Evolutionary conservation across 768 basidiomycete species (phyloP).

Genomic region (Leccinum olivaceopallidum): DNA sequence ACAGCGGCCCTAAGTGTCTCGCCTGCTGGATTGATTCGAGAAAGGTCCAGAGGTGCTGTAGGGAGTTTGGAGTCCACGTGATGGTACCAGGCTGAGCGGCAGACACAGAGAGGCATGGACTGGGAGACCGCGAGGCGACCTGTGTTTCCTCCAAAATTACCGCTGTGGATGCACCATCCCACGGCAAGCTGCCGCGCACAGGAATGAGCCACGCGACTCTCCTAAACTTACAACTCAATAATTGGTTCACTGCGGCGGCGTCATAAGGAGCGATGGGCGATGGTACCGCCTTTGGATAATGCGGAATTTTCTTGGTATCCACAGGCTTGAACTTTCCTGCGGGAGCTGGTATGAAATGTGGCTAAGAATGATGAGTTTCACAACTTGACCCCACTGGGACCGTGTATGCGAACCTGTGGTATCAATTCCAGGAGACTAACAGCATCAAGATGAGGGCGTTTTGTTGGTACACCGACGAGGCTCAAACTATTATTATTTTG

Average conservation of each 20-base stretch:
- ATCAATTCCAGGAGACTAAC: constrained; percentile 40
- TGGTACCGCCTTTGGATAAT: constrained; percentile 38
- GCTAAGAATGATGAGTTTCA: constrained; percentile 23
- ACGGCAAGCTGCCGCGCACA: constrained; percentile 52
- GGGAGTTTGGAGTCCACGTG: constrained; percentile 46
- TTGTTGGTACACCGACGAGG: constrained; percentile 20
- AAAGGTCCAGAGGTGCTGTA: constrained; percentile 52
- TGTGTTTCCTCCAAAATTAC: constrained; percentile 35
- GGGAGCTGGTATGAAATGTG: constrained; percentile 23
- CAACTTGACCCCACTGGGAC: not conserved
- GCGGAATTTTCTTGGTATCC: constrained; percentile 25
- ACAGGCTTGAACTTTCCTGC: constrained; percentile 17
- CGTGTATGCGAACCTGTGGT: constrained; percentile 43
- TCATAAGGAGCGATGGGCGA: constrained; percentile 38
- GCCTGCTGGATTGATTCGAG: constrained; percentile 41
- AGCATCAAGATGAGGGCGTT: constrained; percentile 38
- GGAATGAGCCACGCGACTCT: constrained; percentile 61
- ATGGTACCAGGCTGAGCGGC: constrained; percentile 31
- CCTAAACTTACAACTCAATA: constrained; percentile 33
- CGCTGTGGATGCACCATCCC: constrained; percentile 45
- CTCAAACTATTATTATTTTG: not conserved
- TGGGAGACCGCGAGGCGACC: constrained; percentile 19
- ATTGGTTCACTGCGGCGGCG: constrained; percentile 32
- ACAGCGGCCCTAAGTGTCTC: constrained; percentile 44
- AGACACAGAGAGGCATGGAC: constrained; percentile 20